Percentiles rank a stretch among this genome's conserved stretches.
phyloP scores from a whole-genome alignment of 139 green algal genomes.

The Volvox africanus region DNA sequence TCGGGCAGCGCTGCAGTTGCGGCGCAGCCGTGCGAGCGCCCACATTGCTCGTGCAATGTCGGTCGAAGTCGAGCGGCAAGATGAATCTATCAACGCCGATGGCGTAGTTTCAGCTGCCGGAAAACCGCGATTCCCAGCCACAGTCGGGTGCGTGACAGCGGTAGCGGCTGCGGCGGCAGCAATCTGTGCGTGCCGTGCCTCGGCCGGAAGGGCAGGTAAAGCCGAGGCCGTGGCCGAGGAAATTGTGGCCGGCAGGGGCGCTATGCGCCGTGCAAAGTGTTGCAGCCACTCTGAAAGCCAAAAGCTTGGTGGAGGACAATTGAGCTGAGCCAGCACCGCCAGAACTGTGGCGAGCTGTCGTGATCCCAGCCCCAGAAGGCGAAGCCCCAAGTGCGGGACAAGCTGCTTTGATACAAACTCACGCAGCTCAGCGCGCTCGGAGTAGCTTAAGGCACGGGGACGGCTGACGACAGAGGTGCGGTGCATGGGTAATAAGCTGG shows the following conservation, averaged over 20 bases:
- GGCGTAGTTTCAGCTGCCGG: neutral
- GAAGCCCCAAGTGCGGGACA: neutral
- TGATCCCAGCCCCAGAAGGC: neutral
- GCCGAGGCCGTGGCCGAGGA: neutral
- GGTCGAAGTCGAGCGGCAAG: neutral
- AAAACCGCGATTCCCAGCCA: neutral
- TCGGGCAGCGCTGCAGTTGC: no score
- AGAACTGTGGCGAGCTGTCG: constrained; percentile 25
- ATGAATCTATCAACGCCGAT: neutral
- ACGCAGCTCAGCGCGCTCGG: neutral
- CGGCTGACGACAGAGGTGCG: neutral
- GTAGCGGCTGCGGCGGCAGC: neutral
- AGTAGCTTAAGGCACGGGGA: neutral
- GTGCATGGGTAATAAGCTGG: no score
- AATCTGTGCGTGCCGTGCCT: neutral
- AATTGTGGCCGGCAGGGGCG: no score
- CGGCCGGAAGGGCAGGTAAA: no score
- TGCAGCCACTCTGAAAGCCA: constrained; percentile 42
- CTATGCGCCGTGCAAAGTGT: constrained; percentile 22
- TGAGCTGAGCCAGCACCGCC: constrained; percentile 5
- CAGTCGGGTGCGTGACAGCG: neutral
- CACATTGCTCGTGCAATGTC: constrained; percentile 36
- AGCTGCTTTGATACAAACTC: neutral
- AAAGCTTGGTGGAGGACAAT: constrained; percentile 5
- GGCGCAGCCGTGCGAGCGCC: constrained; percentile 4